phyloP scores from a whole-genome alignment of 2,329 filamentous ascomycete genomes.

The Orbilia quercus region DNA sequence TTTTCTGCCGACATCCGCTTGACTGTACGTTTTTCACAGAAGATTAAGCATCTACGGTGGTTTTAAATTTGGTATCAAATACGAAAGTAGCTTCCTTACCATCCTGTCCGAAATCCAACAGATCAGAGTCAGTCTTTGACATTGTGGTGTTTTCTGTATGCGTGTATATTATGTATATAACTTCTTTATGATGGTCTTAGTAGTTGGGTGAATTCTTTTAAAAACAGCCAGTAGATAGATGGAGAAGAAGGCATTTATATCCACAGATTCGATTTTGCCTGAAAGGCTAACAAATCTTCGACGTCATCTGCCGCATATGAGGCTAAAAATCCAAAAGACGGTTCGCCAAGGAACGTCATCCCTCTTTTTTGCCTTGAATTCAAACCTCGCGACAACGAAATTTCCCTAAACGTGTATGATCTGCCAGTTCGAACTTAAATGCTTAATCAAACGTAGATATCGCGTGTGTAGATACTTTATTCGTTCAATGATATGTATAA shows the following conservation, averaged over 20 bases:
- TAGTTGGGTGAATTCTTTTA: too few relatives aligned
- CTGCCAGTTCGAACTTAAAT: too few relatives aligned
- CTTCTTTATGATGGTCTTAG: too few relatives aligned
- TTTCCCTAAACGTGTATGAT: neutral
- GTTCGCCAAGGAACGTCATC: constrained; percentile 30
- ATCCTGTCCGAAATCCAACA: constrained; percentile 39
- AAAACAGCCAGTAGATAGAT: too few relatives aligned
- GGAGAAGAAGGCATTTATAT: neutral
- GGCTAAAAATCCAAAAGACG: too few relatives aligned
- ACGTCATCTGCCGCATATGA: constrained; percentile 52
- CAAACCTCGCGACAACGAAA: neutral
- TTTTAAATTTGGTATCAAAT: neutral
- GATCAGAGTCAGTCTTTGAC: constrained; percentile 28
- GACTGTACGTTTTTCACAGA: too few relatives aligned
- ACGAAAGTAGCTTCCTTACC: constrained; percentile 6
- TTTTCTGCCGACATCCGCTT: constrained; percentile 43
- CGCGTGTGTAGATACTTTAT: too few relatives aligned
- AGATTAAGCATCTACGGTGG: too few relatives aligned
- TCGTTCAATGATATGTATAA: too few relatives aligned
- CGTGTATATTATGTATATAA: neutral
- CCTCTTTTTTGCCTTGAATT: neutral
- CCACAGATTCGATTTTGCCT: neutral
- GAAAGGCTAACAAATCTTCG: neutral
- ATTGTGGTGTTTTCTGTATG: constrained; percentile 5
- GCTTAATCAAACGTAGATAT: too few relatives aligned